Evolutionary conservation across 1,139 yeast species (phyloP), one percentile per base, ranked within the genome.

Genomic region (Pneumocystis murina): DNA sequence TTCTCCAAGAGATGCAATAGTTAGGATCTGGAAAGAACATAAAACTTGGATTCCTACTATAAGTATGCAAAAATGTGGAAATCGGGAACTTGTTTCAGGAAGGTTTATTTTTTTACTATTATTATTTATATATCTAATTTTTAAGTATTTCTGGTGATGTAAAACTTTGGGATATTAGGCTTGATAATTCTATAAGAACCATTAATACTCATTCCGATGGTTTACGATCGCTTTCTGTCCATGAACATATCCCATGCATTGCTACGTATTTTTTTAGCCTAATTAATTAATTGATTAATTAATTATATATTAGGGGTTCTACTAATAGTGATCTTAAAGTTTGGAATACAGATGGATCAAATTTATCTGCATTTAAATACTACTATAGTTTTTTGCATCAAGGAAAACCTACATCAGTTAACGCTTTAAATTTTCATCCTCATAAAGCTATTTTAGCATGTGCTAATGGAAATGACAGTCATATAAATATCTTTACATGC

Each of bases 51-150:
- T 94, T 62, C 79, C 86, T 63, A 89, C 87, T 69, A 84, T 91
- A 1, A 95, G 89, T 69, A 87, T 92, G 95, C 99, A 92, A 77
- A 80, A 98, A 71, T 98, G 98, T 43, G 98, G 98, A 0, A 84
- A 83, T 68, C 79, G 99, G 64, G 99, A 94, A 73, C 79, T 94
- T 61, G 87, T 86, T 2, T 84, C 92, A 70, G 97, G 78, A 35
- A 66, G 67, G 67, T 65, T 57, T 24, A 64, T 62, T 24, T 14
- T 14, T 24, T 20, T n/a, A 88, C 57, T 28, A 59, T 35, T 35
- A 24, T 12, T 12, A 20, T 35, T 20, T 43, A 8, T 36, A 20
- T 39, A 36, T 12, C 33, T 6, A 35, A 62, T 63, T 41, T 61
- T 28, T 38, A 38, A 82, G 92, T 2, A 78, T 87, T 0, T 94